Evolutionary conservation across 139 green algal species (phyloP).

Genomic region (Volvox reticuliferus): DNA sequence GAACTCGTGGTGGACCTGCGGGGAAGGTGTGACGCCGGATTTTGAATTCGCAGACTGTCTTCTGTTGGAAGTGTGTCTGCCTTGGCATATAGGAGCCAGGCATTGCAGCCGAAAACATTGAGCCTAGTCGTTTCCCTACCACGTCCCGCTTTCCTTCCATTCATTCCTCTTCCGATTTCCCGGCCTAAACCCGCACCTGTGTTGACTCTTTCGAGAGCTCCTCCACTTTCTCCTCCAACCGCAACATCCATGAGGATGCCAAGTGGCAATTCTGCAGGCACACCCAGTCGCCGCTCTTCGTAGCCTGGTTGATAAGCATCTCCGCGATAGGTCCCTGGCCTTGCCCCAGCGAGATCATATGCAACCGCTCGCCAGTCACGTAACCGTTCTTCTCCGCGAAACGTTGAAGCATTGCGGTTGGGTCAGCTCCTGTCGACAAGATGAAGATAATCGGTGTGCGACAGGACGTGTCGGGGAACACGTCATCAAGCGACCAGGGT

Average conservation of each 20-base stretch:
- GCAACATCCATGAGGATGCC: slow-evolving; percentile 86
- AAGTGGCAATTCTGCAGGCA: slow-evolving; percentile 95
- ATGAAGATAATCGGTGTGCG: slow-evolving; percentile 90
- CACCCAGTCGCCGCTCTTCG: slow-evolving; percentile 84
- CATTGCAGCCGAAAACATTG: no score
- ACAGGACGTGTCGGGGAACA: slow-evolving; percentile 81
- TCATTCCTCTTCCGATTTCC: no score
- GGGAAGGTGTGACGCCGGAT: no score
- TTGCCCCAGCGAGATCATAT: slow-evolving; percentile 89
- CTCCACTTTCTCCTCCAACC: slow-evolving; percentile 71
- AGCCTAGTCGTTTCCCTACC: no score
- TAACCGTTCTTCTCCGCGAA: slow-evolving; percentile 80
- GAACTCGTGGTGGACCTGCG: slow-evolving; percentile 78
- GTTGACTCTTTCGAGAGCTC: slow-evolving; percentile 54
- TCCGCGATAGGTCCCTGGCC: slow-evolving; percentile 85
- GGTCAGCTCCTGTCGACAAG: slow-evolving; percentile 87
- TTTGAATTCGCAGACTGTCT: no score
- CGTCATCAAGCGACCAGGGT: slow-evolving; percentile 87
- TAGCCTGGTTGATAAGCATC: slow-evolving; percentile 76
- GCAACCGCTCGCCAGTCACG: slow-evolving; percentile 73
- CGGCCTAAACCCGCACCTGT: background rate
- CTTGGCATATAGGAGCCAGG: no score
- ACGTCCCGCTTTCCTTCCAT: no score
- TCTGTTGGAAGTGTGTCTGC: no score
- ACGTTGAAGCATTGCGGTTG: slow-evolving; percentile 83